Evolutionary conservation across 495 filamentous ascomycete genomes (phyloP), one percentile per base, ranked within the genome.

Genomic region (Tetracladium setigerum): DNA sequence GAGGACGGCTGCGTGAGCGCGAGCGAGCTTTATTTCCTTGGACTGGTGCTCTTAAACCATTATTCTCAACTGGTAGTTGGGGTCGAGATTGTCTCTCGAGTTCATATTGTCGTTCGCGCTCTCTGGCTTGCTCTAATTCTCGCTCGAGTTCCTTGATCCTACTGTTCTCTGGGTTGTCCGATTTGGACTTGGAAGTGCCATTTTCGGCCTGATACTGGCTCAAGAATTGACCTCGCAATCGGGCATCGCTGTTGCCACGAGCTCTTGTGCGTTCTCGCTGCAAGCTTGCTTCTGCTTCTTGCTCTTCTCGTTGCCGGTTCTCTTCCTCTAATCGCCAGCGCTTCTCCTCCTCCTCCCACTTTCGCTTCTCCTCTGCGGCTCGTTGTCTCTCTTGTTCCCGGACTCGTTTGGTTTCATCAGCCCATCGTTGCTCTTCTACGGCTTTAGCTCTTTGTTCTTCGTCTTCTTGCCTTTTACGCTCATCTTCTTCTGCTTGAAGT

Each of bases 31-130:
- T 66, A n/a, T 55, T 55, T 18, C 49, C 56, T 36, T 66, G 56
- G 24, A 64, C 60, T 10, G 65, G 67, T 30, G 51, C 32, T 16
- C 54, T 48, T 9, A 60, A 27, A 45, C 60, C 58, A 37, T 65
- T 56, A 35, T 62, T 47, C 37, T 61, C 54, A 8, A 55, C 30
- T 13, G 18, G 15, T 19, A 52, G 53, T 11, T 41, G 49, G 16
- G 38, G 47, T 33, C 44, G 27, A 32, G 73, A 80, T 61, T 90
- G 81, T 37, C 89, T 79, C 60, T 90, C 89, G 34, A 71, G 72
- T 62, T 95, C 77, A 56, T 96, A 98, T 59, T 88, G 74, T 33
- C 73, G 74, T 59, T 98, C 92, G 9, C 92, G 81, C 52, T 91
- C 81, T 51, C 89, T 84, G 2, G 92, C 92, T 51, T 80, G 69